Evolutionary conservation across 106 monocot genomes (phyloP).

Genomic region (Amphibolis antarctica): DNA sequence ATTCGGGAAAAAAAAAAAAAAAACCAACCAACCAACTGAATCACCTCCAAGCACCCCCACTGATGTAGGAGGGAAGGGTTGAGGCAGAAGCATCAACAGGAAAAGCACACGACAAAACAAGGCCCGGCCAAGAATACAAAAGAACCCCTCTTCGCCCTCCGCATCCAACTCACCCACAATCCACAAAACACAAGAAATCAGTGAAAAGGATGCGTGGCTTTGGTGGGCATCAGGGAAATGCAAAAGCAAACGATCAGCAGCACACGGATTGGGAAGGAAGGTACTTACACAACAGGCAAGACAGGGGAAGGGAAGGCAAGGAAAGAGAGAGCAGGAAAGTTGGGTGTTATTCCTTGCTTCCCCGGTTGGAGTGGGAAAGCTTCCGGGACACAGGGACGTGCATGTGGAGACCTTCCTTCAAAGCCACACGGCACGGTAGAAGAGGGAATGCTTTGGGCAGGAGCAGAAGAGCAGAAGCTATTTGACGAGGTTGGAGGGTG

Average conservation of each 20-base stretch:
- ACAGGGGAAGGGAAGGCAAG: too few species aligned
- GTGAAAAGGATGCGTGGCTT: neutral
- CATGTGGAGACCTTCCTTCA: too few species aligned
- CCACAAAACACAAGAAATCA: neutral
- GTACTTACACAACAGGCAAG: neutral
- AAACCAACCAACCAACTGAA: neutral
- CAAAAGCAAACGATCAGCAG: neutral
- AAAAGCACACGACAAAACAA: too few species aligned
- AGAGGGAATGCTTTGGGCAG: too few species aligned
- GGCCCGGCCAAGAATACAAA: too few species aligned
- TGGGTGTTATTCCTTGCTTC: slow-evolving; percentile 9
- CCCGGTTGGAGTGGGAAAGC: neutral
- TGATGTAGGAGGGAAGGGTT: too few species aligned
- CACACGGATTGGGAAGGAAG: neutral
- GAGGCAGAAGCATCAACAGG: too few species aligned
- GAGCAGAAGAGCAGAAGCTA: too few species aligned
- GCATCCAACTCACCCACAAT: neutral
- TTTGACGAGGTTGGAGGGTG: too few species aligned
- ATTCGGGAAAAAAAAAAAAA: neutral
- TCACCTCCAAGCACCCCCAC: too few species aligned
- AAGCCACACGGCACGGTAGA: too few species aligned
- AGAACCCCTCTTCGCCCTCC: neutral
- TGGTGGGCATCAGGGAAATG: neutral
- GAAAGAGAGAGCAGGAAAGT: slow-evolving; percentile 4
- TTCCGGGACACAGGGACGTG: neutral